Conservation (phyloP, 441 rosid species). For the Corymbia citriodora region DNA sequence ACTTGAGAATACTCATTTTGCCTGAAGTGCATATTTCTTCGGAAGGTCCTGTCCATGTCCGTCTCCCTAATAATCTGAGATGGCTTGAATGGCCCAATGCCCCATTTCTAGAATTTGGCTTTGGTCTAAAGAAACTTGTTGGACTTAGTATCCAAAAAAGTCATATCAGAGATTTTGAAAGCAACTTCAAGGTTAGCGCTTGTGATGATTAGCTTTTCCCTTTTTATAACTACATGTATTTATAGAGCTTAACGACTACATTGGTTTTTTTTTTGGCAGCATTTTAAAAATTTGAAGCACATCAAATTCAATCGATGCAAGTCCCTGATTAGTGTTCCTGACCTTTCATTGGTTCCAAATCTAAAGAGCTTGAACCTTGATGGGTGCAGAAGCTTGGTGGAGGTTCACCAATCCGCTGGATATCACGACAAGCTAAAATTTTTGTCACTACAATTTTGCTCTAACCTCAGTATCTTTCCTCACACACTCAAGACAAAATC, state of each 20-base stretch:
- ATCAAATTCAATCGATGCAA: background rate
- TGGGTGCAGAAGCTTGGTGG: background rate
- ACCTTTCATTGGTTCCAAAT: background rate
- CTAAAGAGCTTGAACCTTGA: background rate
- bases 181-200: background rate
- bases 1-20: too few relatives aligned
- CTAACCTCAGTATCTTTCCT: background rate
- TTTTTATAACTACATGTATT: background rate
- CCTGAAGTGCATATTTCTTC: too few relatives aligned
- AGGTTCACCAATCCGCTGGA: background rate
- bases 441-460: background rate
- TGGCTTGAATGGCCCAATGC: too few relatives aligned
- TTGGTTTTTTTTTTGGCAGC: background rate
- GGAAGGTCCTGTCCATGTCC: fast-evolving
- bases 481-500: background rate
- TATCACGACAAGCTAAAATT: background rate
- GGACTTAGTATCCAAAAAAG: background rate
- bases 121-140: too few relatives aligned
- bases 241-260: background rate
- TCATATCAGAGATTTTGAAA: background rate
- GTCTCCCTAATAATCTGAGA: too few relatives aligned
- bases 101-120: too few relatives aligned
- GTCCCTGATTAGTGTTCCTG: background rate
- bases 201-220: background rate
- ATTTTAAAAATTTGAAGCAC: background rate